A percentile compares a stretch with the other conserved stretches of the same genome.
These are phyloP conservation scores for Syzygium jambos DNA, from an alignment of 345 rosid species.

Conservation along the genomic window DNA sequence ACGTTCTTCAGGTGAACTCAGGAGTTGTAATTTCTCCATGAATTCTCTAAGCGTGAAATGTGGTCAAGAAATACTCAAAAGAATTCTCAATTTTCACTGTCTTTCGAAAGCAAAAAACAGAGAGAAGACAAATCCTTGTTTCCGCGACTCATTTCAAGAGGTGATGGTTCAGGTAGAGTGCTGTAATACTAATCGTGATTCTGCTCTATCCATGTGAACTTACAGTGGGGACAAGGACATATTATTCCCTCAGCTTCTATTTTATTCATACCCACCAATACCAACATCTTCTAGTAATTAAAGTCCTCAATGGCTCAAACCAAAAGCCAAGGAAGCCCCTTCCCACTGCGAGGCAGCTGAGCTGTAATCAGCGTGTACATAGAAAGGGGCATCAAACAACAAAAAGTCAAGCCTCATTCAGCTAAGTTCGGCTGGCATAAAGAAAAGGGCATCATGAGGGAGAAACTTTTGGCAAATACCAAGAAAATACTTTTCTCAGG, in stretches of 20 bases:
- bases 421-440: not conserved
- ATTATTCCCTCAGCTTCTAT: not conserved
- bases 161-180: not conserved
- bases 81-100: not conserved
- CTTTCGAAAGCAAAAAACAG: not conserved
- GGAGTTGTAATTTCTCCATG: conserved; percentile 67
- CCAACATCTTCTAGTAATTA: not conserved
- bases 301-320: not conserved
- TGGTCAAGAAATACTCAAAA: conserved; percentile 40
- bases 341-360: not conserved
- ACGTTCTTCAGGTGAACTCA: conserved; percentile 61
- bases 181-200: not conserved
- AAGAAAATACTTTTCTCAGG: not conserved
- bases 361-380: not conserved
- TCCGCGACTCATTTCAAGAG: not conserved
- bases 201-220: not conserved
- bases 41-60: conserved; percentile 75
- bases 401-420: not conserved
- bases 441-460: not conserved
- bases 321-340: not conserved
- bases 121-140: not conserved
- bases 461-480: not conserved
- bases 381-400: not conserved
- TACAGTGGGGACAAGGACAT: not conserved
- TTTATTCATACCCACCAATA: not conserved